These are phyloP conservation scores for Saturnispora halmiae DNA, from an alignment of 805 yeast genomes.

Conservation along the genomic window DNA sequence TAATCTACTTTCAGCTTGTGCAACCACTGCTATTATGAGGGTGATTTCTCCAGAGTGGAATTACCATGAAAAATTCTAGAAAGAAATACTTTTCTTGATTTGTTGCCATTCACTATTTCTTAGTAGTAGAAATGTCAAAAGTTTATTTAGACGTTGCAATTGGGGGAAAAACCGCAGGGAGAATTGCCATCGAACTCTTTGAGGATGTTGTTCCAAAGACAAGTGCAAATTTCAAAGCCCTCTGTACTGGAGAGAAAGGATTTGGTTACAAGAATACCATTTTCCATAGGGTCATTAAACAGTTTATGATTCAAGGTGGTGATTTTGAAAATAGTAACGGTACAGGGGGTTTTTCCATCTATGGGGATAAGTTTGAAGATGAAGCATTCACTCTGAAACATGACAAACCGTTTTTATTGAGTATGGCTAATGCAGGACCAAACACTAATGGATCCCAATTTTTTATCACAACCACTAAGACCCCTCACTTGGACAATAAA, in stretches of 20 bases:
- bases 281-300: conserved; percentile 88
- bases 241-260: conserved; percentile 87
- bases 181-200: conserved; percentile 67
- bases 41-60: too few relatives aligned
- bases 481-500: conserved; percentile 92
- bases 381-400: conserved; percentile 75
- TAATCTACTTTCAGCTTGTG: too few relatives aligned
- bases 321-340: conserved; percentile 71
- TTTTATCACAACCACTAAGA: conserved; percentile 83
- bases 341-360: conserved; percentile 76
- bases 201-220: conserved; percentile 65
- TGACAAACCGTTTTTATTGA: conserved; percentile 75
- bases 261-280: conserved; percentile 69
- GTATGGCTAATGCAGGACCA: conserved; percentile 97
- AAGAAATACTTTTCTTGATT: background rate
- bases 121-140: conserved; percentile 32
- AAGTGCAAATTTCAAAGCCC: conserved; percentile 79
- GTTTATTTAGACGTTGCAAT: conserved; percentile 74
- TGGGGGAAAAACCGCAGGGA: conserved; percentile 61
- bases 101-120: background rate
- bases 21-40: too few relatives aligned
- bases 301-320: conserved; percentile 93
- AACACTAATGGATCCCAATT: conserved; percentile 95
- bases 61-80: background rate
- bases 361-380: conserved; percentile 83